These are phyloP conservation scores for Blastomyces emzantsi DNA, from an alignment of 2,329 filamentous ascomycete genomes.

Conservation along the genomic window DNA sequence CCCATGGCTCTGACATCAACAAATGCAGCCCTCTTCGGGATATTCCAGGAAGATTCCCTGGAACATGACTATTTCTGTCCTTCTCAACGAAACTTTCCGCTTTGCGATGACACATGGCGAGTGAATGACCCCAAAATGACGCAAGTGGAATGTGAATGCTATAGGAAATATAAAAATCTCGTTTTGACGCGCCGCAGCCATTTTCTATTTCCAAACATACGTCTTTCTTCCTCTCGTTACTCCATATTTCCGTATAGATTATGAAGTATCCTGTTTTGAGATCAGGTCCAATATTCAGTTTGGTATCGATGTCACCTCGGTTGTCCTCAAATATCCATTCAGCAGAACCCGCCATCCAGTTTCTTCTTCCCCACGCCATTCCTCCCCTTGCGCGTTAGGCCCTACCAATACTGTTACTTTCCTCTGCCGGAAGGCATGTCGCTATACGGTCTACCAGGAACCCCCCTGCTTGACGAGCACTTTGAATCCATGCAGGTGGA, in stretches of 20 bases:
- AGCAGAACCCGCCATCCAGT: not conserved
- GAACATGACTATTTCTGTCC: not conserved
- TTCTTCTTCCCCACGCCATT: not conserved
- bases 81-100: not conserved
- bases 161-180: not conserved
- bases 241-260: not conserved
- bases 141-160: not conserved
- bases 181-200: not conserved
- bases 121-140: conserved; percentile 2
- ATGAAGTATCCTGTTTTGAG: not conserved
- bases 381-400: not conserved
- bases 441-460: not conserved
- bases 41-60: not conserved
- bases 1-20: not conserved
- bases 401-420: not conserved
- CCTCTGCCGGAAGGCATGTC: not conserved
- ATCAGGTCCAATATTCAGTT: not conserved
- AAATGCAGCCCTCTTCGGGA: not conserved
- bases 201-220: not conserved
- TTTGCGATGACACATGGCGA: not conserved
- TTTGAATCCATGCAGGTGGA: not conserved
- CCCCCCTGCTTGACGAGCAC: not conserved
- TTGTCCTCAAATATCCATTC: not conserved
- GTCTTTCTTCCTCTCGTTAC: not conserved
- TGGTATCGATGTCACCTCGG: not conserved